Percentiles rank a stretch among this genome's conserved stretches.
Conservation (phyloP, 768 basidiomycete species). For the Tricholoma furcatifolium region DNA sequence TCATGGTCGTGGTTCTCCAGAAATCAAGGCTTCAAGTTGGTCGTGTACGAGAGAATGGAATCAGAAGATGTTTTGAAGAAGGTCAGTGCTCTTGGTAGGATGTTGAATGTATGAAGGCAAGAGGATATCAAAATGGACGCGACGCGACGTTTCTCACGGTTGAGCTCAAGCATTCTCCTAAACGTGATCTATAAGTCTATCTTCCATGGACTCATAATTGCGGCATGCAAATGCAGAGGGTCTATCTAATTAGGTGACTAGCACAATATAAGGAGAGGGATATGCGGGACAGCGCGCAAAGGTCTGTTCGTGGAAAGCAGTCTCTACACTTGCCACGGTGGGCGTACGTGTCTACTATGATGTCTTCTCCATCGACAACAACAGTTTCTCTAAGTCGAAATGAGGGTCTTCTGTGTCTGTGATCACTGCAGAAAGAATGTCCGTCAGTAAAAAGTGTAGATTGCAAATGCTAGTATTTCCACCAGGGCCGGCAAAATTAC, state of each 20-base stretch:
- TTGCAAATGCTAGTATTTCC: neutral
- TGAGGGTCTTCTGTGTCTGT: conserved; percentile 93
- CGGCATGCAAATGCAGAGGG: neutral
- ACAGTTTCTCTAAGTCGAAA: conserved; percentile 93
- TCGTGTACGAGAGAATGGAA: neutral
- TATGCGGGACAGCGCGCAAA: conserved; percentile 4
- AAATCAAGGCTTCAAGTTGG: neutral
- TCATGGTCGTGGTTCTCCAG: conserved; percentile 31
- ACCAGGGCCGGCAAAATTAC: conserved; percentile 4
- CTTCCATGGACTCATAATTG: conserved; percentile 2
- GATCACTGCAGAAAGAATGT: conserved; percentile 54
- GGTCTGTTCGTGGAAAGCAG: conserved; percentile 12
- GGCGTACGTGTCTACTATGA: conserved; percentile 43
- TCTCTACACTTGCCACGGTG: conserved; percentile 17
- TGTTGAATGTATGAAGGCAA: neutral
- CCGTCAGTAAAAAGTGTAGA: conserved; percentile 6
- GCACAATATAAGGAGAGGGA: conserved; percentile 13
- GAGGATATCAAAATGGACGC: conserved; percentile 26
- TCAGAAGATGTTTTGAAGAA: neutral
- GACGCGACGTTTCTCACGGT: conserved; percentile 44
- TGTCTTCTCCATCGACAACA: conserved; percentile 73
- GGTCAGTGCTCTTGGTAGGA: neutral
- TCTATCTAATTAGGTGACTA: conserved; percentile 16
- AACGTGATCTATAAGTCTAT: conserved; percentile 16
- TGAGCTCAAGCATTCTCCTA: conserved; percentile 7